Conservation (phyloP, 2,329 filamentous ascomycete species). For the Alternaria longipes region DNA sequence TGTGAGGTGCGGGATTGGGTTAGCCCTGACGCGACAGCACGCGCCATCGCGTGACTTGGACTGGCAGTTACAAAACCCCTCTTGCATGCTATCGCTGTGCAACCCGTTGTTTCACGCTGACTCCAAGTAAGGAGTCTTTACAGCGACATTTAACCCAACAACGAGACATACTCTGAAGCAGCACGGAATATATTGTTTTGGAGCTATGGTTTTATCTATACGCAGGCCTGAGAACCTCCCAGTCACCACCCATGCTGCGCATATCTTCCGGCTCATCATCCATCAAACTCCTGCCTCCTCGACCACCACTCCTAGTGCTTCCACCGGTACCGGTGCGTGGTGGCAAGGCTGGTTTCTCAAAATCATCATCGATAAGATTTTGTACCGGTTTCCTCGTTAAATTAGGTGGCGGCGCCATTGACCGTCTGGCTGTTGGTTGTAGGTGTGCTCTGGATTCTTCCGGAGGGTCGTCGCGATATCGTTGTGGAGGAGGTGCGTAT, state of each 20-base stretch:
- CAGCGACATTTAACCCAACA: not conserved
- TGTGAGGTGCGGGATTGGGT: not conserved
- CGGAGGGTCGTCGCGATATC: slow-evolving; percentile 37
- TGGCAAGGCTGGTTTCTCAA: slow-evolving; percentile 42
- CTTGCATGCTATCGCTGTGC: not conserved
- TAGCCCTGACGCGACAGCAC: slow-evolving; percentile 4
- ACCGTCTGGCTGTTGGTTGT: slow-evolving; percentile 32
- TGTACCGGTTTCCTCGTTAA: slow-evolving; percentile 27
- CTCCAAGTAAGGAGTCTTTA: not conserved
- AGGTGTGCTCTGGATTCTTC: slow-evolving; percentile 23
- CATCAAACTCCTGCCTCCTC: slow-evolving; percentile 41
- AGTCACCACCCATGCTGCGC: slow-evolving; percentile 46
- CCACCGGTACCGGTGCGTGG: slow-evolving; percentile 43
- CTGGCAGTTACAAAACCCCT: not conserved
- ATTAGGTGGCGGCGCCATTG: slow-evolving; percentile 35
- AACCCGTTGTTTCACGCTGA: not conserved
- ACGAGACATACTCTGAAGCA: not conserved
- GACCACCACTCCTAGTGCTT: slow-evolving; percentile 22
- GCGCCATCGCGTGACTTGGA: not conserved
- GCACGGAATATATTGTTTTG: not conserved
- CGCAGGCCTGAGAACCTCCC: slow-evolving; percentile 51
- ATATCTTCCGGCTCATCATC: slow-evolving; percentile 49
- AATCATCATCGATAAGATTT: slow-evolving; percentile 32
- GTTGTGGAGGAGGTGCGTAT: slow-evolving; percentile 21
- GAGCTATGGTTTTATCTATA: not conserved